phyloP scores from a whole-genome alignment of 495 filamentous ascomycete genomes.

The Xanthoparmelia taractica region DNA sequence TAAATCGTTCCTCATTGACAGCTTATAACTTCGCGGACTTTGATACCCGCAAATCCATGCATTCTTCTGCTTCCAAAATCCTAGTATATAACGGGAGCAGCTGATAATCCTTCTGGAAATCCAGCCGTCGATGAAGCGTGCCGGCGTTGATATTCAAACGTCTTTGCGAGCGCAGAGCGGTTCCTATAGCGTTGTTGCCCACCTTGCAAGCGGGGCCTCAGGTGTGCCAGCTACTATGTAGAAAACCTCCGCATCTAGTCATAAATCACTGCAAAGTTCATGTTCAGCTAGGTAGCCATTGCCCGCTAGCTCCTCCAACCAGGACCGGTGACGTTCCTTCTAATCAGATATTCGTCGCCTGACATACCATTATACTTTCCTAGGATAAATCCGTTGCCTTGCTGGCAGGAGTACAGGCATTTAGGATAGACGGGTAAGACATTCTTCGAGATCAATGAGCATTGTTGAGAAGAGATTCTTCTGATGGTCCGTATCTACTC shows the following conservation, averaged over 20 bases:
- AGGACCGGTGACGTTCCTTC: not conserved
- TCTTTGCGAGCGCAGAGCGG: not conserved
- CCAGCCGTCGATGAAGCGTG: too few relatives aligned
- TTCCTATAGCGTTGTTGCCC: not conserved
- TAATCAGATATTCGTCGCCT: not conserved
- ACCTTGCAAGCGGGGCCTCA: not conserved
- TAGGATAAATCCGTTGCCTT: not conserved
- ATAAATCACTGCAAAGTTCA: not conserved
- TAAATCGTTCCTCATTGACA: too few relatives aligned
- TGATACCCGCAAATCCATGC: too few relatives aligned
- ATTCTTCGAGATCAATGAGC: not conserved
- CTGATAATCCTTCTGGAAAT: too few relatives aligned
- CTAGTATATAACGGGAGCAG: too few relatives aligned
- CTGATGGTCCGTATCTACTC: too few relatives aligned
- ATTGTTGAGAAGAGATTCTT: too few relatives aligned
- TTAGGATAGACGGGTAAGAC: not conserved
- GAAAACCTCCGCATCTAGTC: too few relatives aligned
- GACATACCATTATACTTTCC: not conserved
- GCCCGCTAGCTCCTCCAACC: not conserved
- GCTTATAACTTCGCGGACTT: too few relatives aligned
- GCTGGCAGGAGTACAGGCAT: not conserved
- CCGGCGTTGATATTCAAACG: not conserved
- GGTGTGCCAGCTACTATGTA: too few relatives aligned
- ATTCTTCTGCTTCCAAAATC: too few relatives aligned
- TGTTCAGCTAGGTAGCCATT: not conserved